Evolutionary conservation across 805 yeast genomes (phyloP).

Genomic region (Pichia phayaonensis): DNA sequence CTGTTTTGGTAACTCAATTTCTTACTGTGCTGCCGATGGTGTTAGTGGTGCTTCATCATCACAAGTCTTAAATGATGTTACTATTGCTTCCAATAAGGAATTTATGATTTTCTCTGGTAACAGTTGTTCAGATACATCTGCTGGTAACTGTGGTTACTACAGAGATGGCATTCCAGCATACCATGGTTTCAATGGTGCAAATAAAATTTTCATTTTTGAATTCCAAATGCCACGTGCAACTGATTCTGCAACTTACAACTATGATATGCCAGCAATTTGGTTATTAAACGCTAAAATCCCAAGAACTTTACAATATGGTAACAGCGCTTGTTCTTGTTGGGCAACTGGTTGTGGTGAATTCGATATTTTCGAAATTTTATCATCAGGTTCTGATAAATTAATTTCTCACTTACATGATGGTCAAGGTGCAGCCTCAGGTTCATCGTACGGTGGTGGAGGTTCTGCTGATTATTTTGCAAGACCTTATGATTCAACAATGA

Average conservation of each 20-base stretch:
- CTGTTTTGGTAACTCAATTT: constrained; percentile 86
- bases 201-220: constrained; percentile 87
- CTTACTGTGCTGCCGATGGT: constrained; percentile 77
- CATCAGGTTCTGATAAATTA: constrained; percentile 66
- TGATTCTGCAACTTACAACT: constrained; percentile 28
- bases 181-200: constrained; percentile 84
- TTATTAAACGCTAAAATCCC: constrained; percentile 67
- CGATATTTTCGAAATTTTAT: constrained; percentile 85
- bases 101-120: constrained; percentile 71
- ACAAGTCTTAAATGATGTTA: constrained; percentile 58
- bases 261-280: constrained; percentile 94
- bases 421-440: constrained; percentile 54
- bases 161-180: constrained; percentile 84
- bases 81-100: constrained; percentile 68
- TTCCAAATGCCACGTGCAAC: constrained; percentile 78
- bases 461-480: constrained; percentile 84
- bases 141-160: constrained; percentile 73
- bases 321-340: constrained; percentile 89
- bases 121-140: constrained; percentile 43
- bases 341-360: constrained; percentile 95
- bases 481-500: constrained; percentile 70
- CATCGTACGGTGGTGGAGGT: constrained; percentile 59
- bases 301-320: constrained; percentile 93
- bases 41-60: constrained; percentile 63
- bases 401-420: constrained; percentile 79